phyloP scores from a whole-genome alignment of 2,329 filamentous ascomycete species.

The Aureobasidium subglaciale region DNA sequence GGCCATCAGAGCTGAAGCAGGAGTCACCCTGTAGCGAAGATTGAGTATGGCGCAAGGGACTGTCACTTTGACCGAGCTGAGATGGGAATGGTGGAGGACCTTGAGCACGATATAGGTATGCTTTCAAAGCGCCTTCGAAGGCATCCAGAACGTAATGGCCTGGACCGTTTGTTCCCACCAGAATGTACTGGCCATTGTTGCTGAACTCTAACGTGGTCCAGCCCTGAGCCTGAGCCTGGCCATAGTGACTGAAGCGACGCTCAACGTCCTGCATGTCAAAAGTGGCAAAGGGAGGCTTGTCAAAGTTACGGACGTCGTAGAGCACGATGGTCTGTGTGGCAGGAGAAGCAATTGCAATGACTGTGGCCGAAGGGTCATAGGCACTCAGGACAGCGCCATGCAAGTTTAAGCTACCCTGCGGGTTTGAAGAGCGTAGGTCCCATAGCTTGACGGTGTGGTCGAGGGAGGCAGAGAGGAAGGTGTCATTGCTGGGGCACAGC shows the following conservation, averaged over 20 bases:
- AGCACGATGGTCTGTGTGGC: conserved; percentile 72
- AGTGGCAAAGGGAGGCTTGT: conserved; percentile 79
- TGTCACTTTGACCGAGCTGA: conserved; percentile 14
- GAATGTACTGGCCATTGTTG: conserved; percentile 83
- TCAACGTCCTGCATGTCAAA: conserved; percentile 73
- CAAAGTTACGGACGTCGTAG: conserved; percentile 90
- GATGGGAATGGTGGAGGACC: conserved; percentile 18
- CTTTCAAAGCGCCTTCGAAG: conserved; percentile 65
- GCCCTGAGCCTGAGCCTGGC: conserved; percentile 45
- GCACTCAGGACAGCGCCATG: conserved; percentile 75
- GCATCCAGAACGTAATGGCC: conserved; percentile 93
- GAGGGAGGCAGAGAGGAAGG: conserved; percentile 83
- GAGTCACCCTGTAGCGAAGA: conserved; percentile 58
- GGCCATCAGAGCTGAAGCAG: conserved; percentile 82
- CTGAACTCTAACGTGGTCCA: conserved; percentile 95
- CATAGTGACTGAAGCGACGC: conserved; percentile 38
- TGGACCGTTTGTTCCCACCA: conserved; percentile 74
- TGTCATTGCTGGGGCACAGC: conserved; percentile 79
- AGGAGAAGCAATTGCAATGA: conserved; percentile 84
- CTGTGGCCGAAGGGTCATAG: conserved; percentile 85
- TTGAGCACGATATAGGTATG: conserved; percentile 28
- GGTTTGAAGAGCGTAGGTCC: conserved; percentile 75
- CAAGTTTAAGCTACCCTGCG: conserved; percentile 72
- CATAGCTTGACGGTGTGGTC: conserved; percentile 90
- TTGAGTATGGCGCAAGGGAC: conserved; percentile 15